Evolutionary conservation across 345 rosid genomes (phyloP), one percentile per base, ranked within the genome.

Genomic region (Iberis pinnata): DNA sequence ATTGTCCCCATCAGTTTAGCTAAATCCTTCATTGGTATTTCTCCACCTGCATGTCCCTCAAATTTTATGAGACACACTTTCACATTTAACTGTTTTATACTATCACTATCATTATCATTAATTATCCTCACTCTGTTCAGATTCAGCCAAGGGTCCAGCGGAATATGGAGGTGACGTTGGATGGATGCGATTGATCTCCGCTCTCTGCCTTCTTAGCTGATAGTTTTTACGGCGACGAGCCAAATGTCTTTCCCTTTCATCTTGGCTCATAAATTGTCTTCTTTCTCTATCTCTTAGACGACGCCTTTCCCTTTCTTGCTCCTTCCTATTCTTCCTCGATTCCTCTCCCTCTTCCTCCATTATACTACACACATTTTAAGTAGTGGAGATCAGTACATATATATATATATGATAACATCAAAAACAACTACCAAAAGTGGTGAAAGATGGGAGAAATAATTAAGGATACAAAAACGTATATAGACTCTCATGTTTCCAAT

Each of bases 211-310:
- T 39, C 96, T 60, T 4, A 88, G 67, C 58, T 83, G 93, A 46
- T 92, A 88, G 55, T 92, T 88, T 51, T 79, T 75, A 13, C 98
- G 89, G 12, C 98, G 93, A 45, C 95, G 58, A 40, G 97, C 93
- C 27, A 92, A 84, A 73, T 92, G 97, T 25, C 72, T 83, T 41
- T 92, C 97, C 67, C 84, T 81, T 70, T 92, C 95, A 33, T 83
- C 90, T 19, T 68, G 74, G 69, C 80, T 88, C 97, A 92, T 92
- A 17, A 88, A 80, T 42, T 81, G 93, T 61, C 97, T 76, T 58
- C 98, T 80, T 50, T 92, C 83, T 60, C 97, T 70, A 61, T 88
- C 97, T 42, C 88, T 63, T 27, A 78, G 60, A 54, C 98, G 89
- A 18, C 98, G 71, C 16, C 92, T 72, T 42, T 88, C 97, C 36